Evolutionary conservation across 169 alveolate species (phyloP).

Genomic region (Babesia divergens): DNA sequence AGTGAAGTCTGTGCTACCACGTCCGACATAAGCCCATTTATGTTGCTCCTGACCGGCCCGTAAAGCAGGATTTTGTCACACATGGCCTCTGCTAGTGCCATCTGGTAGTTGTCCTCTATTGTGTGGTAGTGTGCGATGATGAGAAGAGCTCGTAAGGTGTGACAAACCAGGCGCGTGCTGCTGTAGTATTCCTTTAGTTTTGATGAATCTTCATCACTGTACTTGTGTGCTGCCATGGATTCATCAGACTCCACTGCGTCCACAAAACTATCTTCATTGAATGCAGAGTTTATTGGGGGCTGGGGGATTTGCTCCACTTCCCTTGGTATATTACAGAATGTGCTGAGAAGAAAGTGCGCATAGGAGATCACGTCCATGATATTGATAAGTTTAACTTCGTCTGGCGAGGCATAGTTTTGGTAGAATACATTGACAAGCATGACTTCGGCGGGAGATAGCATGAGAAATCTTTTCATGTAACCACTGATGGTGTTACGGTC

Average conservation of each 20-base stretch:
- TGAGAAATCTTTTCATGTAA: constrained; percentile 5
- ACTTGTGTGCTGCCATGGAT: background rate
- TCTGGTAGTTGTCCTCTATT: constrained; percentile 24
- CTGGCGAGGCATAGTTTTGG: constrained; percentile 27
- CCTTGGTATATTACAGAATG: constrained; percentile 4
- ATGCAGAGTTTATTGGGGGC: background rate
- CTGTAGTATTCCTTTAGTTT: background rate
- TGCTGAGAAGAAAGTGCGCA: constrained; percentile 22
- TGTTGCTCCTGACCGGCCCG: constrained; percentile 32
- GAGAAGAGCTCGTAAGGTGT: constrained; percentile 18
- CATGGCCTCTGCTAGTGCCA: constrained; percentile 13
- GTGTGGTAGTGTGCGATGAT: constrained; percentile 14
- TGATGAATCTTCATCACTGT: background rate
- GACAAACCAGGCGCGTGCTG: background rate
- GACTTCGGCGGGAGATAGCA: constrained; percentile 34
- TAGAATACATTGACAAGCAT: constrained; percentile 21
- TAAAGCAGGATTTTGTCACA: constrained; percentile 33
- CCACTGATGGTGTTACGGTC: background rate
- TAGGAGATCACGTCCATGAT: constrained; percentile 23
- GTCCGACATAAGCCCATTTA: constrained; percentile 19
- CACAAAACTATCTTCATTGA: constrained; percentile 7
- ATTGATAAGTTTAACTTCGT: constrained; percentile 3
- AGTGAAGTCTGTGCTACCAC: constrained; percentile 27
- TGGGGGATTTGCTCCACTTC: constrained; percentile 3
- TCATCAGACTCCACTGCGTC: constrained; percentile 29